Conservation (phyloP, 2,329 filamentous ascomycete genomes). For the Pseudogymnoascus sp. region DNA sequence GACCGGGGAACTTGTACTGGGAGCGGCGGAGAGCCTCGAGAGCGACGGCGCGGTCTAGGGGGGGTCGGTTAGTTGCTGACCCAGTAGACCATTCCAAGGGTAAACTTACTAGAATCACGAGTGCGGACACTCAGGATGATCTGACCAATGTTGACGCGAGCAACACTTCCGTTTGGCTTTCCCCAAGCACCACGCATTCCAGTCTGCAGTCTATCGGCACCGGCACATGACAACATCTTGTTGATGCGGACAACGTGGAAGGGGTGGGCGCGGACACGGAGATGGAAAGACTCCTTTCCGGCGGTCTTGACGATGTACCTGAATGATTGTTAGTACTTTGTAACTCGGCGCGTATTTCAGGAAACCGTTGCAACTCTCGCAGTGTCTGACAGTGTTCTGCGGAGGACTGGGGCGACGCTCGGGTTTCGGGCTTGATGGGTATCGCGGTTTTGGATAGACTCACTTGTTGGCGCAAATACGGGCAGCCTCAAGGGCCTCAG, state of each 20-base stretch:
- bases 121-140: conserved; percentile 96
- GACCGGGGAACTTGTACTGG: conserved; percentile 99
- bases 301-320: conserved; percentile 58
- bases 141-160: conserved; percentile 99
- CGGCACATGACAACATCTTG: conserved; percentile 99
- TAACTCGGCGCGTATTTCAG: neutral
- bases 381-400: neutral
- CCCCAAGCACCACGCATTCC: conserved; percentile 99
- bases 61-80: conserved; percentile 20
- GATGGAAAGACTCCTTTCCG: conserved; percentile 67
- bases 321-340: conserved; percentile 1
- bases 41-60: conserved; percentile 65
- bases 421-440: neutral
- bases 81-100: neutral
- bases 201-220: conserved; percentile 99
- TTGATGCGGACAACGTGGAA: conserved; percentile 99
- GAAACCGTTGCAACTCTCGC: neutral
- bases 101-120: conserved; percentile 55
- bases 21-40: conserved; percentile 95
- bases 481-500: conserved; percentile 97
- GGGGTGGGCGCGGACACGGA: conserved; percentile 82
- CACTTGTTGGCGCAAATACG: conserved; percentile 99
- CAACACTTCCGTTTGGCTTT: conserved; percentile 97
- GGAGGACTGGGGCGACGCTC: neutral
- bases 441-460: conserved; percentile 18